Percentiles rank a stretch among this genome's conserved stretches.
These are phyloP conservation scores for Globisporangium lucens DNA, from an alignment of 352 stramenopile species.

Conservation along the genomic window DNA sequence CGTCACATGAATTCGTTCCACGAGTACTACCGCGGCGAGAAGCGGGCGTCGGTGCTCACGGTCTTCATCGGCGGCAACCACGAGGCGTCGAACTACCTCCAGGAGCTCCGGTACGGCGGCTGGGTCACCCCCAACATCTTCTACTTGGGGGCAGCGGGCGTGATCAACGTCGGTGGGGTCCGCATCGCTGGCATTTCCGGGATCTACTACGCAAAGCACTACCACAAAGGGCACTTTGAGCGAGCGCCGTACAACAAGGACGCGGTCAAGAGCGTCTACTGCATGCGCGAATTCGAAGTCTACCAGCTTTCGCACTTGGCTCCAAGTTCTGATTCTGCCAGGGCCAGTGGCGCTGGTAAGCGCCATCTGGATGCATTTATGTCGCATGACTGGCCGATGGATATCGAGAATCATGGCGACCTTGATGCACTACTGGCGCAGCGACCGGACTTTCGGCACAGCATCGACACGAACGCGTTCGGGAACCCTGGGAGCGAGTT, in stretches of 20 bases:
- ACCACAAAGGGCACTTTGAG: constrained; percentile 76
- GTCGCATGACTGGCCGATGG: constrained; percentile 93
- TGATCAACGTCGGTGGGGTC: constrained; percentile 77
- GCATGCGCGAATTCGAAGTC: constrained; percentile 84
- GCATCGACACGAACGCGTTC: constrained; percentile 82
- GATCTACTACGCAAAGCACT: constrained; percentile 90
- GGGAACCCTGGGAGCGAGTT: constrained; percentile 76
- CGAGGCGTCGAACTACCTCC: constrained; percentile 92
- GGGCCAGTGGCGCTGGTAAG: no score
- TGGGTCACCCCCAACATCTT: constrained; percentile 96
- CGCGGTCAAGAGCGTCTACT: constrained; percentile 87
- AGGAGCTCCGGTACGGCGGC: constrained; percentile 93
- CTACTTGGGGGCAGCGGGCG: constrained; percentile 89
- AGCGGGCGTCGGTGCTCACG: constrained; percentile 86
- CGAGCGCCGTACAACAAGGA: constrained; percentile 16
- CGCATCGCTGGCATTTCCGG: constrained; percentile 91
- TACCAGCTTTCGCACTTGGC: constrained; percentile 59
- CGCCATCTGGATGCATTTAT: constrained; percentile 84
- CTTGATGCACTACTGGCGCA: constrained; percentile 48
- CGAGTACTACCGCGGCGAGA: constrained; percentile 90
- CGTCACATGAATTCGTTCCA: constrained; percentile 79
- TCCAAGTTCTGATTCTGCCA: neutral
- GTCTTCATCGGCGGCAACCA: constrained; percentile 97
- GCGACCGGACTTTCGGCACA: constrained; percentile 85
- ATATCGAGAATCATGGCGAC: constrained; percentile 89